Conservation (phyloP, 1,284 basidiomycete species). For the Moniliophthora roreri region DNA sequence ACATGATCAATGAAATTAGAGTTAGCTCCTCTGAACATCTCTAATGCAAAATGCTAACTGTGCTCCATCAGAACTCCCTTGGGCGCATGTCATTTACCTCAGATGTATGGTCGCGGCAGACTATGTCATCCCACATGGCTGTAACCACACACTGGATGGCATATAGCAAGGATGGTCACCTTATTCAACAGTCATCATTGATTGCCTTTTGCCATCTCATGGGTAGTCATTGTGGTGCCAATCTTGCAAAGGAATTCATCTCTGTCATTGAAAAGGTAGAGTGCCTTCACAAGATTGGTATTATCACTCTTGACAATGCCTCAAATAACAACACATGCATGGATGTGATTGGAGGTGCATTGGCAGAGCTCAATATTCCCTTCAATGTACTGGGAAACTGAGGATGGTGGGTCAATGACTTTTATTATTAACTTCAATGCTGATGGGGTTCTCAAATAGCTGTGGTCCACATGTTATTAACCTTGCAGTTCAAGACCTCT, state of each 20-base stretch:
- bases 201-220: constrained; percentile 23
- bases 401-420: constrained; percentile 20
- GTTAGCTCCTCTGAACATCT: constrained; percentile 12
- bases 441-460: constrained; percentile 17
- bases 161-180: constrained; percentile 2
- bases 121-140: constrained; percentile 23
- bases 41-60: background rate
- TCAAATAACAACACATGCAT: constrained; percentile 25
- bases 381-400: constrained; percentile 26
- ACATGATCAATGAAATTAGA: constrained; percentile 20
- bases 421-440: background rate
- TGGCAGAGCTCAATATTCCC: constrained; percentile 17
- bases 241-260: constrained; percentile 17
- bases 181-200: constrained; percentile 11
- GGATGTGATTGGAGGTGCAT: constrained; percentile 13
- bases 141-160: constrained; percentile 25
- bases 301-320: constrained; percentile 24
- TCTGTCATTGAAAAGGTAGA: constrained; percentile 16
- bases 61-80: constrained; percentile 19
- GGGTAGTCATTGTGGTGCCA: constrained; percentile 15
- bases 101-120: constrained; percentile 26
- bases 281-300: constrained; percentile 16
- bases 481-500: constrained; percentile 26
- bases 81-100: constrained; percentile 26
- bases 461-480: constrained; percentile 35